Evolutionary conservation across 208 protist species (phyloP).

Genomic region (Trypanosoma avium): DNA sequence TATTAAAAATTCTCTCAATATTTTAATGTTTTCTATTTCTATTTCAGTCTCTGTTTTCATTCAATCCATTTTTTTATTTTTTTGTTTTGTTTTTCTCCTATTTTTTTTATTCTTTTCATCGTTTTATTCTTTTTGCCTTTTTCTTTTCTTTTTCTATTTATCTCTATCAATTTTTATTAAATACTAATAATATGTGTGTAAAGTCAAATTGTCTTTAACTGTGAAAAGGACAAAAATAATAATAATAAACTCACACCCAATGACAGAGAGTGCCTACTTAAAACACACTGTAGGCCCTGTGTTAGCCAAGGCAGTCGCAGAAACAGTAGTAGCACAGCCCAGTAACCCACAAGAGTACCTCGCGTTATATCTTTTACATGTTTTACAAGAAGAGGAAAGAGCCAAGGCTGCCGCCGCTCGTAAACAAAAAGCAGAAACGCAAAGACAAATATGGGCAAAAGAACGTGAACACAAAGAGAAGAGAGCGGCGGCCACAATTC

Average conservation of each 20-base stretch:
- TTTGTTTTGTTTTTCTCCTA: no score
- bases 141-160: conserved; percentile 25
- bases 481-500: conserved; percentile 69
- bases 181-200: not conserved
- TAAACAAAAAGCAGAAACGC: conserved; percentile 39
- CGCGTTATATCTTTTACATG: conserved; percentile 83
- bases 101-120: no score
- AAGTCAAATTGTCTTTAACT: no score
- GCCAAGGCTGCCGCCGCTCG: conserved; percentile 25
- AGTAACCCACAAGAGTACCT: conserved; percentile 91
- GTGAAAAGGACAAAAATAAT: no score
- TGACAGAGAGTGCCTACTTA: conserved; percentile 87
- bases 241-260: no score
- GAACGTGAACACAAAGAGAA: conserved; percentile 60
- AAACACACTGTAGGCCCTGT: conserved; percentile 79
- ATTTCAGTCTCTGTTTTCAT: no score
- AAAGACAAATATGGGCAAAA: conserved; percentile 57
- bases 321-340: conserved; percentile 84
- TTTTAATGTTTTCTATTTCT: no score
- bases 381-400: conserved; percentile 80
- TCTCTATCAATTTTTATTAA: conserved; percentile 6
- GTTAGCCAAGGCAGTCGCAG: conserved; percentile 87
- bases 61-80: no score
- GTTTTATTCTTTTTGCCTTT: no score
- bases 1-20: no score